These are phyloP conservation scores for Ceratobasidium sp. DNA, from an alignment of 1,284 basidiomycete species.

Conservation along the genomic window DNA sequence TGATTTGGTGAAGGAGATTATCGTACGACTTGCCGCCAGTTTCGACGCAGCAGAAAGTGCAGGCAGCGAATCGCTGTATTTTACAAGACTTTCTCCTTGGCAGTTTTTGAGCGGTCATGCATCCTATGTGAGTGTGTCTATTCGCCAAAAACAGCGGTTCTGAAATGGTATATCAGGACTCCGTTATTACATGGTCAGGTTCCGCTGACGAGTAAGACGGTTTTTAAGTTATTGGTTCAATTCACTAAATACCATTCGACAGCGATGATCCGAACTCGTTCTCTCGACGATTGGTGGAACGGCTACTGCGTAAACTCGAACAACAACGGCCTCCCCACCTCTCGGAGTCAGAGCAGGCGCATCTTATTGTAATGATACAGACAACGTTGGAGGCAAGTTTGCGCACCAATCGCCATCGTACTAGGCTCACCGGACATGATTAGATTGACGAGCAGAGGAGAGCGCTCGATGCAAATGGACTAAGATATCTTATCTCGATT, in stretches of 20 bases:
- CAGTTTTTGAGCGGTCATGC: conserved; percentile 21
- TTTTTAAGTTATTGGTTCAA: conserved; percentile 46
- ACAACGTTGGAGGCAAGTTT: conserved; percentile 78
- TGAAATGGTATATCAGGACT: conserved; percentile 13
- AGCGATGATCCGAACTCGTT: conserved; percentile 60
- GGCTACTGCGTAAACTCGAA: conserved; percentile 69
- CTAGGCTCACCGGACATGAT: not conserved
- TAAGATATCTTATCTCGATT: conserved; percentile 89
- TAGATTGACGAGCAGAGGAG: conserved; percentile 86
- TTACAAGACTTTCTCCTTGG: conserved; percentile 42
- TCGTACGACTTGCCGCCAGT: conserved; percentile 66
- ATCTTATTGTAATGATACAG: conserved; percentile 79
- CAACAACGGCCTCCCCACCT: conserved; percentile 69
- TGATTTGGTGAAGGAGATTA: conserved; percentile 79
- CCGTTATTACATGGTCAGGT: conserved; percentile 34
- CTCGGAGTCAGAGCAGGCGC: conserved; percentile 75
- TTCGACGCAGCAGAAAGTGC: conserved; percentile 48
- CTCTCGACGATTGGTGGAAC: conserved; percentile 63
- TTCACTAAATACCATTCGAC: not conserved
- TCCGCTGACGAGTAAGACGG: conserved; percentile 54
- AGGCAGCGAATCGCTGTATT: conserved; percentile 46
- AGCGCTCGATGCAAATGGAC: conserved; percentile 84
- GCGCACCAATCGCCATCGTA: conserved; percentile 7
- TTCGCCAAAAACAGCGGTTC: too few relatives aligned
- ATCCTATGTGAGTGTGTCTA: not conserved